phyloP scores from a whole-genome alignment of 208 protist species.

The Trypanosoma melophagium region DNA sequence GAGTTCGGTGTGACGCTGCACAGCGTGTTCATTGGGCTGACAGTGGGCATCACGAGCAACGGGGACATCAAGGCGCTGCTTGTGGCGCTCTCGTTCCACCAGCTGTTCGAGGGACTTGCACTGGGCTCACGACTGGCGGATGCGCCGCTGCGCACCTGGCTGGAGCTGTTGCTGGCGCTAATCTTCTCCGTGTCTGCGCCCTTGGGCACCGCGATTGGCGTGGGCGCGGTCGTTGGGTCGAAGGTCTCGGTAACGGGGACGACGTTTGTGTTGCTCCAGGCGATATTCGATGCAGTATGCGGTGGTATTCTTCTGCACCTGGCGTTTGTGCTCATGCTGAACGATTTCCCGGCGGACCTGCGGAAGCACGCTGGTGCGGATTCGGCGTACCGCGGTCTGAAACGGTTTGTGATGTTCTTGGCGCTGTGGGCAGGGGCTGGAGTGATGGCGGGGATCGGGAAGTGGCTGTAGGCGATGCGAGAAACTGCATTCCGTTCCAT shows the following conservation, averaged over 20 bases:
- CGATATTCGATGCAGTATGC: constrained; percentile 45
- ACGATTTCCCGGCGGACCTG: constrained; percentile 56
- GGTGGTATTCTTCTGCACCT: constrained; percentile 66
- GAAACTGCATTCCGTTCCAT: too few relatives aligned
- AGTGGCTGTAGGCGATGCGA: constrained; percentile 3
- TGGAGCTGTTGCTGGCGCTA: constrained; percentile 38
- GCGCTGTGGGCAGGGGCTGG: constrained; percentile 35
- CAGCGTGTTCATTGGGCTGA: constrained; percentile 65
- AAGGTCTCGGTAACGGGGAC: constrained; percentile 28
- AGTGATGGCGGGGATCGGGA: constrained; percentile 24
- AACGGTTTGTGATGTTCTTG: constrained; percentile 36
- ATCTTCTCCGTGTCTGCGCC: constrained; percentile 57
- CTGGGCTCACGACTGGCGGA: constrained; percentile 28
- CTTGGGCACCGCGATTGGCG: constrained; percentile 34
- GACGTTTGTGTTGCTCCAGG: constrained; percentile 43
- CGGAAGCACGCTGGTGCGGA: constrained; percentile 10
- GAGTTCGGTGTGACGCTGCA: constrained; percentile 60
- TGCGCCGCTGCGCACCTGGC: constrained; percentile 17
- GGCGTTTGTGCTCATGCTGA: constrained; percentile 45
- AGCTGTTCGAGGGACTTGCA: constrained; percentile 35
- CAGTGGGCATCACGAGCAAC: constrained; percentile 47
- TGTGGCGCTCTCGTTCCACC: constrained; percentile 28
- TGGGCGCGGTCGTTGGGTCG: constrained; percentile 27
- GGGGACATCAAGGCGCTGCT: constrained; percentile 18
- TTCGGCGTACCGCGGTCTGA: constrained; percentile 3